These are phyloP conservation scores for Physcomitrium patens DNA, from an alignment of 225 moss, liverwort and hornwort genomes.

Conservation along the genomic window DNA sequence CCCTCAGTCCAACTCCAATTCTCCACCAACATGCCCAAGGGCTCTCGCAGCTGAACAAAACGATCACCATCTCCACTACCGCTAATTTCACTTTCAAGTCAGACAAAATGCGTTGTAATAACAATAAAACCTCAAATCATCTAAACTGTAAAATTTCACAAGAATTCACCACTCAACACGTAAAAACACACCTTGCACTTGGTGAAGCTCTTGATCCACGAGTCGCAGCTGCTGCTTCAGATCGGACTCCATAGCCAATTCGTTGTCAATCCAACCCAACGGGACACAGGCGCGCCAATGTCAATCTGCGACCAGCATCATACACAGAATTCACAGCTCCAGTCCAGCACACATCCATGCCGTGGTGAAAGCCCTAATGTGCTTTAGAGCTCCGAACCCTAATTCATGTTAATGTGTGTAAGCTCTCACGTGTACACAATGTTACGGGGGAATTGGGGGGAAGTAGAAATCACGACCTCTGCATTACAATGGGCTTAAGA, in stretches of 20 bases:
- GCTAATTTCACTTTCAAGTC: neutral
- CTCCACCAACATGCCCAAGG: neutral
- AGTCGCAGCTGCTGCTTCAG: slow-evolving; percentile 76
- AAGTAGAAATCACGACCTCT: neutral
- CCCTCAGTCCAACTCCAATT: neutral
- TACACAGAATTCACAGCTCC: neutral
- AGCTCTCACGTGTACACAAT: neutral
- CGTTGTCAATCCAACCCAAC: neutral
- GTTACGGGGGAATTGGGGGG: neutral
- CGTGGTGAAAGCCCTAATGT: slow-evolving; percentile 35
- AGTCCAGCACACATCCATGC: neutral
- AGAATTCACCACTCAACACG: neutral
- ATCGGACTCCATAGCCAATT: slow-evolving; percentile 62
- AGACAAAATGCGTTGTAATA: neutral
- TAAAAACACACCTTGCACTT: slow-evolving; percentile 73
- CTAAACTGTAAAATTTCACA: neutral
- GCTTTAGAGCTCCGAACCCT: slow-evolving; percentile 22
- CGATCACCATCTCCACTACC: neutral
- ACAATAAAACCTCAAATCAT: slow-evolving; percentile 22
- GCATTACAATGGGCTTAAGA: neutral
- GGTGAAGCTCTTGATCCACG: slow-evolving; percentile 82
- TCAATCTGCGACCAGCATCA: neutral
- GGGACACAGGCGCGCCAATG: too few relatives aligned
- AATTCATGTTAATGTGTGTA: slow-evolving; percentile 6
- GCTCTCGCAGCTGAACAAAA: neutral